Evolutionary conservation across 768 basidiomycete species (phyloP), one percentile per base, ranked within the genome.

Genomic region (Trichaptum fuscoviolaceum): DNA sequence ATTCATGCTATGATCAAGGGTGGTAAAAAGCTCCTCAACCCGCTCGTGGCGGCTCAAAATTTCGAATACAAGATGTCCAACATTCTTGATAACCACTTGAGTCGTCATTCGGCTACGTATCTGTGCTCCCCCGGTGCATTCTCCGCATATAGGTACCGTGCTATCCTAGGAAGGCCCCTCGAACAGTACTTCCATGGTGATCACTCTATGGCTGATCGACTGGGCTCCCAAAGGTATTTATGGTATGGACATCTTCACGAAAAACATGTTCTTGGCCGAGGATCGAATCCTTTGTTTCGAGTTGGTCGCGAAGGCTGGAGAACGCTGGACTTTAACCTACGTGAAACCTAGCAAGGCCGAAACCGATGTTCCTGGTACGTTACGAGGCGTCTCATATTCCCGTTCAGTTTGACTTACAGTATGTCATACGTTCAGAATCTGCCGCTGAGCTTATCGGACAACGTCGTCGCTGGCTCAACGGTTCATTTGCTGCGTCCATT

Each of bases 21-120:
- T 18, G 95, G 95, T 58, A 88, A 77, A 77, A 97, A 97, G 76
- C 85, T 98, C 26, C 76, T 98, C 67, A 98, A 98, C 73, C 96
- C 94, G 23, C 80, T 95, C 62, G 85, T 98, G 34, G 96, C 96
- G 8, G 95, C 96, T 18, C 96, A 98, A 76, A 97, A 98, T 78
- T 96, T 96, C 71, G 95, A 96, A 79, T 97, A 97, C 80, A 97
- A 95, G 80, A 96, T 98, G 93, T 95, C 93, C 59, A 97, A 98
- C 77, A 97, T 99, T 73, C 82, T 98, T 30, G 94, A 96, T 76
- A 96, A 97, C 96, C 96, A 0, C 82, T 95, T 64, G 96, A 99
- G 78, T 95, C 93, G 75, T 90, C 92, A 69, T 98, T 98, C 71
- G 96, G 96, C 34, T 98, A 97, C 70, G 93, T 95, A 10, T 95